Conservation (phyloP, 305 asterid species). For the Fraxinus sp. region DNA sequence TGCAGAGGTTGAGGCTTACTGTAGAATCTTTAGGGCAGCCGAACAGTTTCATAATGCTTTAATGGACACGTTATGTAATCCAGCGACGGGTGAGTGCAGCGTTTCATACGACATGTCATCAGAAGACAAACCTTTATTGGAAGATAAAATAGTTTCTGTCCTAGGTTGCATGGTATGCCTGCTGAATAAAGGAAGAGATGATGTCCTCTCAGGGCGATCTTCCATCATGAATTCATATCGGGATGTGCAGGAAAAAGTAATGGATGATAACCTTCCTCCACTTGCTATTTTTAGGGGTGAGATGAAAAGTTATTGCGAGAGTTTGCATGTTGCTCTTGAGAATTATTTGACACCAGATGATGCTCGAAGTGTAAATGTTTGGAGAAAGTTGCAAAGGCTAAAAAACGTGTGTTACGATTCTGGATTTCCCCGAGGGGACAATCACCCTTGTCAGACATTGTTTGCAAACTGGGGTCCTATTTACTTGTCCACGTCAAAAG, state of each 20-base stretch:
- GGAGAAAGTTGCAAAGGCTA: conserved; percentile 87
- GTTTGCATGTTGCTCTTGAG: conserved; percentile 90
- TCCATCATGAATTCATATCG: conserved; percentile 62
- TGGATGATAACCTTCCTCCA: conserved; percentile 76
- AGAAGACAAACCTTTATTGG: conserved; percentile 75
- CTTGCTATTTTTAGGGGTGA: conserved; percentile 89
- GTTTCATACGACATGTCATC: conserved; percentile 78
- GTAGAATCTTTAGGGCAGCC: conserved; percentile 94
- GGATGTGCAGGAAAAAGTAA: conserved; percentile 46
- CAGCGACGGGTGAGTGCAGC: conserved; percentile 83
- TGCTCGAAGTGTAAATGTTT: conserved; percentile 65
- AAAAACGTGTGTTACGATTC: conserved; percentile 86
- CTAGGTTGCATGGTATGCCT: conserved; percentile 99
- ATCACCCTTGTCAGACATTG: conserved; percentile 68
- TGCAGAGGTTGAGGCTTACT: conserved; percentile 96
- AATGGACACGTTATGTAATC: conserved; percentile 91
- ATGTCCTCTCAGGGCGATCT: conserved; percentile 81
- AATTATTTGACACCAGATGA: conserved; percentile 79
- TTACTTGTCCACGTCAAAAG: conserved; percentile 55
- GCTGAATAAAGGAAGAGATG: conserved; percentile 90
- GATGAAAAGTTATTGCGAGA: conserved; percentile 97
- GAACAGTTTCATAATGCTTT: conserved; percentile 84
- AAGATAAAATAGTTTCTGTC: conserved; percentile 86
- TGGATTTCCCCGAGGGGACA: conserved; percentile 77
- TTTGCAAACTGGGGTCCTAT: conserved; percentile 87